Evolutionary conservation across 1,284 basidiomycete species (phyloP).

Genomic region (Ustilago nuda): DNA sequence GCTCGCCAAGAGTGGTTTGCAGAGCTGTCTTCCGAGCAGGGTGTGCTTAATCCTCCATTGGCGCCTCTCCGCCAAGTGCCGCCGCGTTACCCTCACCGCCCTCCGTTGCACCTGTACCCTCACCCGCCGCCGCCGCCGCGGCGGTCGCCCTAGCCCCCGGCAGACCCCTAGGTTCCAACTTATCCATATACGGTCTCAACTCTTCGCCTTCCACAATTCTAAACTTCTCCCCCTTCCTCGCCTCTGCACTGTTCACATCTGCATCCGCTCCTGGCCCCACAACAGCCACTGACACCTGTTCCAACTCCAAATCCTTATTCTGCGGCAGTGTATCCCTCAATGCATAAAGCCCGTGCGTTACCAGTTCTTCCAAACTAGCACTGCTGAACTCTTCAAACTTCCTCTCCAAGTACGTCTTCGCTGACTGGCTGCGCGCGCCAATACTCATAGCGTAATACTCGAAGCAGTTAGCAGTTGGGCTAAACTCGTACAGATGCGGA

Average conservation of each 20-base stretch:
- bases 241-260: slow-evolving; percentile 49
- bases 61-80: slow-evolving; percentile 28
- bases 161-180: slow-evolving; percentile 44
- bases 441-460: slow-evolving; percentile 99
- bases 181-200: slow-evolving; percentile 60
- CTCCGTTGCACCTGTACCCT: neutral
- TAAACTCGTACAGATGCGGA: slow-evolving; percentile 98
- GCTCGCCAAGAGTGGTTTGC: neutral
- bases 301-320: slow-evolving; percentile 66
- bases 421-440: slow-evolving; percentile 94
- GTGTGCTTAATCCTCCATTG: slow-evolving; percentile 48
- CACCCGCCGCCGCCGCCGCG: slow-evolving; percentile 1
- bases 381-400: slow-evolving; percentile 83
- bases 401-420: slow-evolving; percentile 97
- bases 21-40: neutral
- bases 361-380: slow-evolving; percentile 54
- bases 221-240: slow-evolving; percentile 62
- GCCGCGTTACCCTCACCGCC: slow-evolving; percentile 1
- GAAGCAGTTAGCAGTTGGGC: slow-evolving; percentile 94
- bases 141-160: slow-evolving; percentile 30
- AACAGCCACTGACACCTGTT: slow-evolving; percentile 62
- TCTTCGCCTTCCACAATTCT: slow-evolving; percentile 64
- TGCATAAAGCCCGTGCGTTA: slow-evolving; percentile 65
- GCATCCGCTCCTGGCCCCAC: slow-evolving; percentile 67
- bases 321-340: slow-evolving; percentile 67